phyloP scores from a whole-genome alignment of 768 basidiomycete species.

The Russula dissimulans region DNA sequence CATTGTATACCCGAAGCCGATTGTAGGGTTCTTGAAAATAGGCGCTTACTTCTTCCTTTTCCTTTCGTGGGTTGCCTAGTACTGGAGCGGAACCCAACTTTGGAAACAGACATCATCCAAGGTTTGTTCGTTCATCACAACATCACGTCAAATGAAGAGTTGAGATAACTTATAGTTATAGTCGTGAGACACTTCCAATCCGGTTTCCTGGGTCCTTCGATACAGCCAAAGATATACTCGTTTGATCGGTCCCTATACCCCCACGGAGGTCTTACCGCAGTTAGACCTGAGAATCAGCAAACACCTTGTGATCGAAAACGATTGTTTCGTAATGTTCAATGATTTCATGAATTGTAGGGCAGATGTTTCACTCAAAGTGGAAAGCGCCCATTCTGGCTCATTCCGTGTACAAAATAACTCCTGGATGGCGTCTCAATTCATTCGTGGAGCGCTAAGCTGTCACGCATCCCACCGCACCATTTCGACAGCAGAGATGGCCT shows the following conservation, averaged over 20 bases:
- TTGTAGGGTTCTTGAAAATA: neutral
- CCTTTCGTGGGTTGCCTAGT: neutral
- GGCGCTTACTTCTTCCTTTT: neutral
- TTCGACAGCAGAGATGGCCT: neutral
- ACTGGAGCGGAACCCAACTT: neutral
- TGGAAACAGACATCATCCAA: neutral
- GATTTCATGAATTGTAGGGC: neutral
- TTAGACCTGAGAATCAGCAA: neutral
- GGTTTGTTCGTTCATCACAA: conserved; percentile 17
- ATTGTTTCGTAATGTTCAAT: neutral
- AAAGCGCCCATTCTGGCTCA: neutral
- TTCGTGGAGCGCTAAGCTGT: neutral
- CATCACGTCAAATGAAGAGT: conserved; percentile 14
- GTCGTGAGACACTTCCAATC: neutral
- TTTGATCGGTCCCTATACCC: conserved; percentile 4
- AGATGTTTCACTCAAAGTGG: neutral
- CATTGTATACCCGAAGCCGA: neutral
- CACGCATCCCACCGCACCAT: neutral
- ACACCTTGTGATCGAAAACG: no score
- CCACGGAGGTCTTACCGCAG: neutral
- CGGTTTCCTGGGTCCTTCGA: neutral
- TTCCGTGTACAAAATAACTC: neutral
- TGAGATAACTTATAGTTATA: neutral
- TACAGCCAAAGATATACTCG: conserved; percentile 3
- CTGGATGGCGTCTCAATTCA: neutral